These are phyloP conservation scores for Rhizopus stolonifer DNA, from an alignment of 371 early-diverging fungal genomes.

Conservation along the genomic window DNA sequence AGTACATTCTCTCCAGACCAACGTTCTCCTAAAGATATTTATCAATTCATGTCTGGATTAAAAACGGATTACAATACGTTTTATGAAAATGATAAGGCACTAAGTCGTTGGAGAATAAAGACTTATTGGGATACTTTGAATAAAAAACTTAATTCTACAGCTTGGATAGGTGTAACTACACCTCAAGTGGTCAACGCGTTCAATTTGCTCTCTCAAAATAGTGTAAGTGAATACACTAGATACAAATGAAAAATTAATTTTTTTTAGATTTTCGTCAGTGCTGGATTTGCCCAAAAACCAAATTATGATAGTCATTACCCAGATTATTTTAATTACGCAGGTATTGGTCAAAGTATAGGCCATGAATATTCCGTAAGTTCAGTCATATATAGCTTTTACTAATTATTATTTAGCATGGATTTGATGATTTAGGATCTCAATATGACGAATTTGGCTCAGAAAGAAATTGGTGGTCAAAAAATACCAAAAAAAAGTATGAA, in stretches of 20 bases:
- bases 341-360: constrained; percentile 60
- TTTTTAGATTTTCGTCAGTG: constrained; percentile 57
- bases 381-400: too few relatives aligned
- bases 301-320: constrained; percentile 46
- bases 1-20: constrained; percentile 51
- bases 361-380: constrained; percentile 61
- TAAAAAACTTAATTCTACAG: constrained; percentile 37
- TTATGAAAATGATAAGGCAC: constrained; percentile 51
- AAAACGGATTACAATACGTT: constrained; percentile 31
- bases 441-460: constrained; percentile 43
- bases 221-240: constrained; percentile 2
- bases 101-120: constrained; percentile 24
- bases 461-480: constrained; percentile 65
- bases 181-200: constrained; percentile 56
- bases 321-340: constrained; percentile 61
- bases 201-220: constrained; percentile 27
- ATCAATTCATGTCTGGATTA: constrained; percentile 38
- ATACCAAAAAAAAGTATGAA: constrained; percentile 44
- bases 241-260: constrained; percentile 30
- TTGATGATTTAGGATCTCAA: constrained; percentile 49
- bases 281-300: constrained; percentile 58
- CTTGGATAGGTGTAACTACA: constrained; percentile 44
- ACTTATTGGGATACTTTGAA: constrained; percentile 34
- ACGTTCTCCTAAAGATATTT: constrained; percentile 40
- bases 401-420: constrained; percentile 32